Evolutionary conservation across 345 rosid species (phyloP), one percentile per base, ranked within the genome.

Genomic region (Anacardium occidentale): DNA sequence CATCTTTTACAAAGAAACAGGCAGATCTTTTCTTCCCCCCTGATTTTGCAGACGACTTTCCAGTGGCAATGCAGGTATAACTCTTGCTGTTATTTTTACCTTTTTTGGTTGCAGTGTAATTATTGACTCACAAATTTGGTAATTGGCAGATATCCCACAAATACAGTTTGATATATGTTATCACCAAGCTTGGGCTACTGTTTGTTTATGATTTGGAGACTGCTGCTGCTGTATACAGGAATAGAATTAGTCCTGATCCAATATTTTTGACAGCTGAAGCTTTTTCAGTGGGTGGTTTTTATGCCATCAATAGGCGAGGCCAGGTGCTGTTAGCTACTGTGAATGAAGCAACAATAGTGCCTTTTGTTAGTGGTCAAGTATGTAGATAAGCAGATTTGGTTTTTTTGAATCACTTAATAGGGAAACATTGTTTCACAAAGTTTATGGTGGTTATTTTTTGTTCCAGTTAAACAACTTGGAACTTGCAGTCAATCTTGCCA

Each of bases 11-110:
- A 10, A 95, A 95, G 86, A 95, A 93, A 73, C 96, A 93, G 78
- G 98, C 99, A 13, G 99, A 95, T 85, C 97, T 95, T 64, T 95
- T 93, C 84, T 93, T 93, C 42, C 99, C 98, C 14, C 98, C 99
- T 32, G 99, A 95, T 83, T 95, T 95, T 84, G 94, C 90, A 11
- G 99, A 95, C 76, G 99, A 95, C 77, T 95, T 95, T 77, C 99
- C 99, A 52, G 98, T 95, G 34, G 97, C 98, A 26, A 95, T 95
- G 98, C 98, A 95, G 97, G 99, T 95, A 73, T 65, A 24, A 29
- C 69, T 21, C 62, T 70, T 75, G 76, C 65, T 52, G 34, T 52
- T 65, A 60, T 17, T 69, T 74, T 53, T 48, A 56, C 20, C 37
- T 44, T 44, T 55, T 62, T 50, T n/a, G 48, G 10, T 72, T 53